Base-by-base conservation (phyloP, 306 rosid genomes). In the Vigna reflexopilosa region DNA sequence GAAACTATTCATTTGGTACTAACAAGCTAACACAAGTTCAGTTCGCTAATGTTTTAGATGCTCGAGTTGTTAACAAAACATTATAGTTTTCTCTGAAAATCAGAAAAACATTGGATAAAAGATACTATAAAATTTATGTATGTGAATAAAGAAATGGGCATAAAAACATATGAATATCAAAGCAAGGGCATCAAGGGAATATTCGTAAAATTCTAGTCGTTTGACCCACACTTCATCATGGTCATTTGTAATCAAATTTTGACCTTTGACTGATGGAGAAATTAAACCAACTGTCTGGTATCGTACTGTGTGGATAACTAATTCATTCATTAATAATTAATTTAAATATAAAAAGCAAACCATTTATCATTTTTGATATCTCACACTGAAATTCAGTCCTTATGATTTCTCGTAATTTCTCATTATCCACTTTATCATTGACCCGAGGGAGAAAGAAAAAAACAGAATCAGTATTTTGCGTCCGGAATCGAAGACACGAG, bases 201-300 rank as follows among this genome's bases (percentile, higher is more conserved):
- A 58, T 28, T 6, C 9, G 52, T 44, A 6, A 20, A 67, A 42
- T 4, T 20, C 51, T 15, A 8, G 59, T 10, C 14, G 15, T 67
- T 67, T 81, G 50, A 49, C 72, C 17, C 28, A 12, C 7, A 5
- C 7, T 36, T 44, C 45, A 80, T 73, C 34, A 45, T 42, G 42
- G 11, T 48, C 5, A 38, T 26, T 42, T 26, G 13, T 51, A 16
- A 2, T 2, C 16, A 63, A 62, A 71, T 51, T 58, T 19, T 47
- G 30, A 8, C 59, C 32, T 3, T 14, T 32, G 44, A 52, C 34
- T 51, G 9, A 66, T 30, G 5, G 8, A 55, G 19, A 67, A 52
- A 68, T 17, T 2, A 36, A 34, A 32, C 1, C 3, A 14, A 36
- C 28, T 15, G 5, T 61, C 2, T 0, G 12, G 20, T 30, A 28